Conservation (phyloP, 2,329 filamentous ascomycete genomes). For the Myotisia sp. region DNA sequence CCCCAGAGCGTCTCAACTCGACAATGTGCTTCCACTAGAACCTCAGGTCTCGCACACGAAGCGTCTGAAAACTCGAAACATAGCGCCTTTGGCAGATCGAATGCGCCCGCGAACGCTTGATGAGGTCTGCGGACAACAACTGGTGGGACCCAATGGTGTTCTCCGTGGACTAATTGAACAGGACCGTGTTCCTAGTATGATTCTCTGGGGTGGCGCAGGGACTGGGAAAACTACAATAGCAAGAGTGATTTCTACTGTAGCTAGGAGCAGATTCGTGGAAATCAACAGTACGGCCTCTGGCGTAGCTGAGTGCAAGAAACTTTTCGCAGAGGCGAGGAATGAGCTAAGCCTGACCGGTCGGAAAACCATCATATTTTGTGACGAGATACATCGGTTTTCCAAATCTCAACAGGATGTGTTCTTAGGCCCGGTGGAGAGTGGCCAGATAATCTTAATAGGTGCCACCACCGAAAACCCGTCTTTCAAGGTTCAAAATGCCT, state of each 20-base stretch:
- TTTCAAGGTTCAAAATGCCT: slow-evolving; percentile 77
- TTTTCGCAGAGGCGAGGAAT: slow-evolving; percentile 70
- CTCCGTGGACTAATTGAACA: slow-evolving; percentile 74
- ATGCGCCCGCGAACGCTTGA: slow-evolving; percentile 79
- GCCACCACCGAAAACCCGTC: slow-evolving; percentile 95
- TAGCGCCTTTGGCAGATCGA: slow-evolving; percentile 77
- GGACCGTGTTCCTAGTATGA: slow-evolving; percentile 82
- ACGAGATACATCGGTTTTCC: slow-evolving; percentile 86
- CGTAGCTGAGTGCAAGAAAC: slow-evolving; percentile 79
- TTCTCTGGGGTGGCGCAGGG: slow-evolving; percentile 53
- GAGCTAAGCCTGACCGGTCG: slow-evolving; percentile 69
- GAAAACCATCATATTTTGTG: slow-evolving; percentile 92
- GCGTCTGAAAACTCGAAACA: slow-evolving; percentile 51
- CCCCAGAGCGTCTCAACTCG: too few species aligned
- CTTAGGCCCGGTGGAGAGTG: slow-evolving; percentile 77
- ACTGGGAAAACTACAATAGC: slow-evolving; percentile 57
- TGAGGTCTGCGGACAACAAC: slow-evolving; percentile 78
- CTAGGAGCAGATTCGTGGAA: slow-evolving; percentile 78
- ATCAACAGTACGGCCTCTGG: slow-evolving; percentile 87
- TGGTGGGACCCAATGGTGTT: slow-evolving; percentile 74
- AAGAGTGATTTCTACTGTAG: slow-evolving; percentile 68
- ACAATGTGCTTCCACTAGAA: neutral
- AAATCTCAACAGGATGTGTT: slow-evolving; percentile 94
- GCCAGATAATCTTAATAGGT: slow-evolving; percentile 79
- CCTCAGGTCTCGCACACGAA: slow-evolving; percentile 39